Base-by-base conservation (phyloP, 495 filamentous ascomycete genomes). In the Durotheca rogersii region DNA sequence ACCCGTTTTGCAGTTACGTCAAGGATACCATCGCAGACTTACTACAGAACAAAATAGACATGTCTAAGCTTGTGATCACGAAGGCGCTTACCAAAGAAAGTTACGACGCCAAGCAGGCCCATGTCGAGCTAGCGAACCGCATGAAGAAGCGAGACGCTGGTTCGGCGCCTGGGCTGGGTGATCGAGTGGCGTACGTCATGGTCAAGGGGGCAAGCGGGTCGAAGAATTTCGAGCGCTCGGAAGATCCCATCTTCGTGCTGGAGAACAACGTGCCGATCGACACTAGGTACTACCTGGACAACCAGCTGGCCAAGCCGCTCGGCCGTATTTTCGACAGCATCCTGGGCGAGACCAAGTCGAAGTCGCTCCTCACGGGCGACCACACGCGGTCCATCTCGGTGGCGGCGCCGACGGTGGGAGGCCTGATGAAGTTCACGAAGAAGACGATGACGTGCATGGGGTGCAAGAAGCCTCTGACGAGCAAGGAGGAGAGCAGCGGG, bases 21-120 rank as follows among this genome's bases (percentile, higher is more conserved):
- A 99, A 97, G 70, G 80, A 91, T 52, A 94, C 87, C 18, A 99
- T 99, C 47, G 86, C 93, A 2, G 89, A 96, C 61, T 83, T 99
- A 15, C 75, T 99, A 9, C 93, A 97, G 64, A 97, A 97, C 73
- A 96, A 94, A 63, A 72, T 99, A 63, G 93, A 99, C 73, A 95
- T 99, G 90, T 96, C 91, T 11, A 95, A 96, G 66, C 82, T 99
- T 4, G 93, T 99, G 66, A 99, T 99, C 66, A 99, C 93, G 7
- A 99, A 99, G 70, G 93, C 94, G 0, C 77, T 97, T 10, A 81
- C 93, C 1, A 96, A 97, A 66, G 74, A 78, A 17, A 71, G 69
- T 46, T 99, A 99, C 59, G 80, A 78, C 7, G 85, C 81, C 17
- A 96, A 93, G 68, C 93, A 97, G 72, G 93, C 93, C 0, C 93